phyloP scores from a whole-genome alignment of 1,284 basidiomycete genomes.

The Rhizoctonia solani region DNA sequence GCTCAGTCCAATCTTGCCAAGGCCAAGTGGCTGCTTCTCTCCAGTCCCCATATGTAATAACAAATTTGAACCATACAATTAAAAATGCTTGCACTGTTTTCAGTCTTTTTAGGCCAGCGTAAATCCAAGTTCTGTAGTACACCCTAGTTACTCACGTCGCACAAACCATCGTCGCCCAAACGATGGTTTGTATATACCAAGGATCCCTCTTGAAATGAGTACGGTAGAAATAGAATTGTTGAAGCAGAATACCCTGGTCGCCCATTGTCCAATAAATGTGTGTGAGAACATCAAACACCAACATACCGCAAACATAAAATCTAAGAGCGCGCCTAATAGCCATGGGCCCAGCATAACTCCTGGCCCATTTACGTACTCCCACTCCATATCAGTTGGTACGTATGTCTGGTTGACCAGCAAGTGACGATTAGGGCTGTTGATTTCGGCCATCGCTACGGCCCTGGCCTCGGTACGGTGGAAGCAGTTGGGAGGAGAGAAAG shows the following conservation, averaged over 20 bases:
- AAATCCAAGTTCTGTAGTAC: too few species aligned
- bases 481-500: too few species aligned
- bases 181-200: not conserved
- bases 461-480: too few species aligned
- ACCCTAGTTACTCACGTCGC: slow-evolving; percentile 1
- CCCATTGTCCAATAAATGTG: too few species aligned
- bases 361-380: slow-evolving; percentile 7
- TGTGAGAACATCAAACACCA: too few species aligned
- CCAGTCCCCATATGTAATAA: slow-evolving; percentile 5
- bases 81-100: slow-evolving; percentile 15
- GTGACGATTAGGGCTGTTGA: slow-evolving; percentile 11
- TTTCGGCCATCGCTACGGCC: not conserved
- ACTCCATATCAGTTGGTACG: slow-evolving; percentile 8
- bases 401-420: slow-evolving; percentile 15
- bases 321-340: not conserved
- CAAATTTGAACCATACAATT: slow-evolving; percentile 4
- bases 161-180: not conserved
- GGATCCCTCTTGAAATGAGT: not conserved
- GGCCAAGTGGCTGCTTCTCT: slow-evolving; percentile 5
- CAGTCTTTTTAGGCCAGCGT: too few species aligned
- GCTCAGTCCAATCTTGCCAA: slow-evolving; percentile 13
- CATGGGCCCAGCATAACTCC: slow-evolving; percentile 6
- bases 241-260: slow-evolving; percentile 7
- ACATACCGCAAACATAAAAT: slow-evolving; percentile 17
- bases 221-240: slow-evolving; percentile 9